Conservation (phyloP, 352 stramenopile species). For the Globisporangium rhizosaccharum region DNA sequence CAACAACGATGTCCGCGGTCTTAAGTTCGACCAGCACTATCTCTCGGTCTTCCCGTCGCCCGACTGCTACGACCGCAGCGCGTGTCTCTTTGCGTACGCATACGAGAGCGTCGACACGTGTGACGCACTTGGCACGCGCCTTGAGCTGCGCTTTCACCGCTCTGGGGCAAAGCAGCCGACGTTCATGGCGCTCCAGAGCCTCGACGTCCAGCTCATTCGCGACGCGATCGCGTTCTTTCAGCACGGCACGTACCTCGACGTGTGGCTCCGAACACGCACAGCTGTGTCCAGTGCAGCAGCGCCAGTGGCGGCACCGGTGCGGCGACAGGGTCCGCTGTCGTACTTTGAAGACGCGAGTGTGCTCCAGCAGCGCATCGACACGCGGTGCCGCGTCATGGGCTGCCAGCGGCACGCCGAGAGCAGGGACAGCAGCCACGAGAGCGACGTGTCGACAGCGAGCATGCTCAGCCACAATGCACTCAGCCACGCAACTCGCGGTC, state of each 20-base stretch:
- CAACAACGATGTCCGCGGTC: conserved; percentile 38
- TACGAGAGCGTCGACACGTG: conserved; percentile 57
- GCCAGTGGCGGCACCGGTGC: neutral
- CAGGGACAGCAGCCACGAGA: conserved; percentile 14
- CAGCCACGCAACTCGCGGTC: conserved; percentile 4
- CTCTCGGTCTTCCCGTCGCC: conserved; percentile 54
- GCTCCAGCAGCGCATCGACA: conserved; percentile 35
- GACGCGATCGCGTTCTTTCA: conserved; percentile 65
- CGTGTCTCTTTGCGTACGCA: conserved; percentile 61
- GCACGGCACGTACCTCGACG: conserved; percentile 37
- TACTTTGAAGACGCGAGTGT: conserved; percentile 35
- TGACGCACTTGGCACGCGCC: conserved; percentile 27
- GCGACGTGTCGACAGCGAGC: conserved; percentile 20
- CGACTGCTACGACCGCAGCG: conserved; percentile 51
- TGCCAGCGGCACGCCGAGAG: conserved; percentile 18
- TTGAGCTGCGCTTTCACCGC: conserved; percentile 54
- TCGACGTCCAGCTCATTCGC: conserved; percentile 53
- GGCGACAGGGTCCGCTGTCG: conserved; percentile 22
- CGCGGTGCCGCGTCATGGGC: conserved; percentile 47
- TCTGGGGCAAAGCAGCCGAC: conserved; percentile 49
- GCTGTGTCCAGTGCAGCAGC: neutral
- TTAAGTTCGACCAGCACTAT: conserved; percentile 44
- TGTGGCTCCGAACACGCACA: conserved; percentile 23
- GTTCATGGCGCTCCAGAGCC: conserved; percentile 50
- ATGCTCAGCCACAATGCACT: conserved; percentile 12